Evolutionary conservation across 768 basidiomycete species (phyloP).

Genomic region (Suillus sp.): DNA sequence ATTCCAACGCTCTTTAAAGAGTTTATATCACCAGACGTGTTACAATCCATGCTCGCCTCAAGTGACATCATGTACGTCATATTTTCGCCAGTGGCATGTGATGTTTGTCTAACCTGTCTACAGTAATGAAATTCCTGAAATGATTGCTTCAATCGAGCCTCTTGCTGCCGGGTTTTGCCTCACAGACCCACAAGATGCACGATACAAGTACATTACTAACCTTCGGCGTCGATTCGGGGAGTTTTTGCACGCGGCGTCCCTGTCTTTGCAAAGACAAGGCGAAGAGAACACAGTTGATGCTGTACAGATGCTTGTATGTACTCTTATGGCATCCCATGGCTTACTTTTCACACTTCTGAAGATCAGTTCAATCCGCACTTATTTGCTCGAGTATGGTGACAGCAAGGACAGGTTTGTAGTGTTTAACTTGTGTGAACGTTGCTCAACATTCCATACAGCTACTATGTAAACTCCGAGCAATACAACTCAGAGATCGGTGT

Average conservation of each 20-base stretch:
- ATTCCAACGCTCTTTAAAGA: slow-evolving; percentile 69
- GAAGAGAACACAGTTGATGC: slow-evolving; percentile 83
- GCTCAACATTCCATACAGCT: slow-evolving; percentile 38
- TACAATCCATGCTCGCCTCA: slow-evolving; percentile 43
- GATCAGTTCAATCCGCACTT: slow-evolving; percentile 58
- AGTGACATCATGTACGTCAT: slow-evolving; percentile 68
- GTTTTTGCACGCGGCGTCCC: slow-evolving; percentile 72
- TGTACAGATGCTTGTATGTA: slow-evolving; percentile 46
- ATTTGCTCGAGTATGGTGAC: slow-evolving; percentile 75
- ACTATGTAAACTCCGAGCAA: slow-evolving; percentile 57
- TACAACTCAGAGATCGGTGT: slow-evolving; percentile 63
- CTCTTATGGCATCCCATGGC: neutral
- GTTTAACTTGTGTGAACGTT: slow-evolving; percentile 15
- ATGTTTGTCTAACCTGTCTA: slow-evolving; percentile 4
- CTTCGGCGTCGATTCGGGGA: slow-evolving; percentile 65
- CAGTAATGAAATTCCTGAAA: slow-evolving; percentile 76
- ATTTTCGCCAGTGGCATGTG: neutral
- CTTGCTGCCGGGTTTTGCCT: slow-evolving; percentile 70
- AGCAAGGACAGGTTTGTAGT: slow-evolving; percentile 52
- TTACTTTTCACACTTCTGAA: neutral
- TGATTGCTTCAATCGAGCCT: slow-evolving; percentile 66
- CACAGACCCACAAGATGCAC: slow-evolving; percentile 62
- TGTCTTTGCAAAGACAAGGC: slow-evolving; percentile 67
- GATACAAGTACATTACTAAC: slow-evolving; percentile 58
- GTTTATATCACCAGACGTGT: slow-evolving; percentile 50